These are phyloP conservation scores for Sarcodon aspratus DNA, from an alignment of 768 basidiomycete species.

Conservation along the genomic window DNA sequence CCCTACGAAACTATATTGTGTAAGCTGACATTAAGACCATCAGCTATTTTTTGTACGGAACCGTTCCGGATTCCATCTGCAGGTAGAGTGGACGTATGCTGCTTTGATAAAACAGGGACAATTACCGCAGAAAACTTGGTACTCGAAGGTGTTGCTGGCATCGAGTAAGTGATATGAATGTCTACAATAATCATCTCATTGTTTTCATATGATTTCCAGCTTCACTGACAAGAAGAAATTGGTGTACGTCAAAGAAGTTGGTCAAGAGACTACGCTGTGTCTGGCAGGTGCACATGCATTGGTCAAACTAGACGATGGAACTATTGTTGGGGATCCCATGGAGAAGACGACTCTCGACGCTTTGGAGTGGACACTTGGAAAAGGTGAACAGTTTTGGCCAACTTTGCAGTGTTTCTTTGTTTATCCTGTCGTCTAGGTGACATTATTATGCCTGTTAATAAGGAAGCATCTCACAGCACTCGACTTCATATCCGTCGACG, in stretches of 20 bases:
- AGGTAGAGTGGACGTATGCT: slow-evolving; percentile 94
- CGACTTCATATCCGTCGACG: slow-evolving; percentile 73
- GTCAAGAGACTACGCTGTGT: slow-evolving; percentile 71
- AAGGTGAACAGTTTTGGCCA: slow-evolving; percentile 30
- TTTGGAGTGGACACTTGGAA: slow-evolving; percentile 75
- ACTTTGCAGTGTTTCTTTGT: background rate
- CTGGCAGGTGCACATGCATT: slow-evolving; percentile 93
- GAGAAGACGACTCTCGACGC: slow-evolving; percentile 93
- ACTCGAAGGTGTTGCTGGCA: slow-evolving; percentile 85
- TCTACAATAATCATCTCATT: slow-evolving; percentile 1
- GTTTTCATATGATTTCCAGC: slow-evolving; percentile 1
- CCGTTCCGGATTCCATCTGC: slow-evolving; percentile 97
- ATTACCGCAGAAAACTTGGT: slow-evolving; percentile 95
- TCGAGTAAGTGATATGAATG: slow-evolving; percentile 51
- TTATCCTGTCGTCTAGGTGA: slow-evolving; percentile 33
- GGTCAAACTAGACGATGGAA: slow-evolving; percentile 88
- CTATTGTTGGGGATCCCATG: slow-evolving; percentile 96
- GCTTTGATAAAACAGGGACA: slow-evolving; percentile 99
- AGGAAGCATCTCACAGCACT: slow-evolving; percentile 40
- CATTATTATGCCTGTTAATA: slow-evolving; percentile 44
- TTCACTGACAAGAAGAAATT: slow-evolving; percentile 59
- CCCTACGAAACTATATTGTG: background rate
- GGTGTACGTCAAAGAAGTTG: slow-evolving; percentile 66
- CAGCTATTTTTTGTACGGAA: slow-evolving; percentile 98
- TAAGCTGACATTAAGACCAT: background rate